Percentiles rank a stretch among this genome's conserved stretches.
Conservation (phyloP, 345 rosid genomes). For the Trapa bicornis region DNA sequence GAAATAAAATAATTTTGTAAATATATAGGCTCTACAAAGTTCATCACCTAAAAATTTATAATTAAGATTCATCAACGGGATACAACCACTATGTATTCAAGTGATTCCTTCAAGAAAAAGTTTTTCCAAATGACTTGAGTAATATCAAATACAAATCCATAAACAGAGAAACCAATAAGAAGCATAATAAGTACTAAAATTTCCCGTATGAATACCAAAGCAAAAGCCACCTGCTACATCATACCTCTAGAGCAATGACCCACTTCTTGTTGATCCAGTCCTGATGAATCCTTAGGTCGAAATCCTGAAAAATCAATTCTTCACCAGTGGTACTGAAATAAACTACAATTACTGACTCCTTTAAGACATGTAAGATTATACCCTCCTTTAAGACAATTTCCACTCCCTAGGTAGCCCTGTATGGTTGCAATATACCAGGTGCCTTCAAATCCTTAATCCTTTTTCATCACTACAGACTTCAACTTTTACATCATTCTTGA, state of each 20-base stretch:
- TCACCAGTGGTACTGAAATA: slow-evolving; percentile 25
- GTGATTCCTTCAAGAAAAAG: background rate
- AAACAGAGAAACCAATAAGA: background rate
- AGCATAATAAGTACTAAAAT: background rate
- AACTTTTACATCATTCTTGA: slow-evolving; percentile 18
- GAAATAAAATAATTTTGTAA: background rate
- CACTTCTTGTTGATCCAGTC: slow-evolving; percentile 45
- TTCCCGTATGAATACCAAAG: too few relatives aligned
- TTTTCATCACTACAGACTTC: slow-evolving; percentile 48
- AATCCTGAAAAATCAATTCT: slow-evolving; percentile 19
- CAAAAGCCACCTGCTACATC: background rate
- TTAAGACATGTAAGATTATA: slow-evolving; percentile 22
- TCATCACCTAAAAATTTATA: background rate
- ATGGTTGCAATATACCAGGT: slow-evolving; percentile 46
- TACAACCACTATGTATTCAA: background rate
- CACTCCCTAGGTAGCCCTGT: slow-evolving; percentile 21
- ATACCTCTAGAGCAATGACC: slow-evolving; percentile 32
- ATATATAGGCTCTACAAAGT: background rate
- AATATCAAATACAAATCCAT: background rate
- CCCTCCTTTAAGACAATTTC: slow-evolving; percentile 41
- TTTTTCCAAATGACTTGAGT: background rate
- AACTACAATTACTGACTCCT: slow-evolving; percentile 19
- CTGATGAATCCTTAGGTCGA: slow-evolving; percentile 35
- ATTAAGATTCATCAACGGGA: background rate
- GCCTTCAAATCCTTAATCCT: slow-evolving; percentile 30